These are phyloP conservation scores for Fonsecaea multimorphosa DNA, from an alignment of 2,329 filamentous ascomycete species.

Conservation along the genomic window DNA sequence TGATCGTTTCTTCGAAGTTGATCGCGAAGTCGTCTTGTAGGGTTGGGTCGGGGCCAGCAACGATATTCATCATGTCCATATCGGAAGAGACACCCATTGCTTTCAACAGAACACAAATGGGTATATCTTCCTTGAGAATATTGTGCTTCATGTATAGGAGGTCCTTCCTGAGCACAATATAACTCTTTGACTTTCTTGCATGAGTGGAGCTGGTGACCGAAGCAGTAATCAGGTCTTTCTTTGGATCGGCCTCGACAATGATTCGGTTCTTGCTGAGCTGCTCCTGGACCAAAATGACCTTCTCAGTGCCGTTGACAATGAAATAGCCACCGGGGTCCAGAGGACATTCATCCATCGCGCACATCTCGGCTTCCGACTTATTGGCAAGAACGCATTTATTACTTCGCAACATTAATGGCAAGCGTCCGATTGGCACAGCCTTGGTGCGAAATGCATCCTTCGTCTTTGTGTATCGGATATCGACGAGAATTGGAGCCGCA, in stretches of 20 bases:
- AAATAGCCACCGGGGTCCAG: constrained; percentile 97
- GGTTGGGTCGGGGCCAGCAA: constrained; percentile 81
- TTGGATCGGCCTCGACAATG: constrained; percentile 90
- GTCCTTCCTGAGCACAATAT: constrained; percentile 93
- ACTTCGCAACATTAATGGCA: constrained; percentile 97
- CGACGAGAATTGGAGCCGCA: constrained; percentile 88
- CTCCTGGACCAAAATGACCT: constrained; percentile 97
- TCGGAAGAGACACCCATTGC: constrained; percentile 93
- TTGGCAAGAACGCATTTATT: constrained; percentile 86
- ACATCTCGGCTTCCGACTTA: constrained; percentile 87
- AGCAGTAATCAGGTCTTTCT: constrained; percentile 91
- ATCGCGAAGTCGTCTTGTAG: constrained; percentile 96
- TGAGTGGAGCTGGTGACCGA: constrained; percentile 97
- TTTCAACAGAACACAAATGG: constrained; percentile 90
- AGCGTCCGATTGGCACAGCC: constrained; percentile 79
- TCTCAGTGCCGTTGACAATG: constrained; percentile 95
- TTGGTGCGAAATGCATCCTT: constrained; percentile 76
- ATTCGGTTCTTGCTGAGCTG: constrained; percentile 99
- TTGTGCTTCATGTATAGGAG: constrained; percentile 90
- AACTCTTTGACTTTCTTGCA: constrained; percentile 97
- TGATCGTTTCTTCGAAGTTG: constrained; percentile 92
- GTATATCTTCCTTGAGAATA: constrained; percentile 89
- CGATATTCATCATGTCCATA: constrained; percentile 89
- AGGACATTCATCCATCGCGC: constrained; percentile 90
- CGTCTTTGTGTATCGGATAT: constrained; percentile 87